These are phyloP conservation scores for Camelina laxa DNA, from an alignment of 345 rosid genomes.

Conservation along the genomic window DNA sequence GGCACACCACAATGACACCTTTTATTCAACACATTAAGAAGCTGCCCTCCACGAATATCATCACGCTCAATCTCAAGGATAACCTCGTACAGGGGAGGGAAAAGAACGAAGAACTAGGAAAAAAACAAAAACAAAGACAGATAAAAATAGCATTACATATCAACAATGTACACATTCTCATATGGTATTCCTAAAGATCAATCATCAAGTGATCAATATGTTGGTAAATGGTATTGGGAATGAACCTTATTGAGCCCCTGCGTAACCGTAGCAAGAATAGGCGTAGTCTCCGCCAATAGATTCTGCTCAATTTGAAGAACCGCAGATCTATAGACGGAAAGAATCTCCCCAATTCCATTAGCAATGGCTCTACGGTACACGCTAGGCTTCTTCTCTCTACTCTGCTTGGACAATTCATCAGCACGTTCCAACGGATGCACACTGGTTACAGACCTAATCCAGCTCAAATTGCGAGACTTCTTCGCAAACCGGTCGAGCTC, in stretches of 20 bases:
- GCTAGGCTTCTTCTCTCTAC: conserved; percentile 55
- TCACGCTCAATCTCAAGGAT: conserved; percentile 88
- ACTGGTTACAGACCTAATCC: conserved; percentile 63
- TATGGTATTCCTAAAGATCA: background rate
- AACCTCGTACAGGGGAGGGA: conserved; percentile 90
- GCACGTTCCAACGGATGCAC: conserved; percentile 59
- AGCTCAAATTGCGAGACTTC: conserved; percentile 78
- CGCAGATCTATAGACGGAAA: conserved; percentile 81
- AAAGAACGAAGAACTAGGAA: conserved; percentile 76
- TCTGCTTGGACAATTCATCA: conserved; percentile 53
- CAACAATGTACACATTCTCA: conserved; percentile 1
- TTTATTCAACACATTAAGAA: conserved; percentile 80
- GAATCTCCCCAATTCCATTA: conserved; percentile 91
- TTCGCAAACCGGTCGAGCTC: conserved; percentile 87
- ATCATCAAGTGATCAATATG: conserved; percentile 2
- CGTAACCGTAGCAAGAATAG: conserved; percentile 80
- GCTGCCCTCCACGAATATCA: conserved; percentile 91
- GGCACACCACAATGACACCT: conserved; percentile 98
- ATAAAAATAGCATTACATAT: background rate
- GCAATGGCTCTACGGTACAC: conserved; percentile 89
- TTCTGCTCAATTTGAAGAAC: conserved; percentile 91
- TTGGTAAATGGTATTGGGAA: background rate
- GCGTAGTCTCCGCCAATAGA: conserved; percentile 75
- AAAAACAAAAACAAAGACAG: conserved; percentile 7
- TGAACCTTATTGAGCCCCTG: conserved; percentile 92